Conservation (phyloP, 768 basidiomycete genomes). For the Leccinum obscurum region DNA sequence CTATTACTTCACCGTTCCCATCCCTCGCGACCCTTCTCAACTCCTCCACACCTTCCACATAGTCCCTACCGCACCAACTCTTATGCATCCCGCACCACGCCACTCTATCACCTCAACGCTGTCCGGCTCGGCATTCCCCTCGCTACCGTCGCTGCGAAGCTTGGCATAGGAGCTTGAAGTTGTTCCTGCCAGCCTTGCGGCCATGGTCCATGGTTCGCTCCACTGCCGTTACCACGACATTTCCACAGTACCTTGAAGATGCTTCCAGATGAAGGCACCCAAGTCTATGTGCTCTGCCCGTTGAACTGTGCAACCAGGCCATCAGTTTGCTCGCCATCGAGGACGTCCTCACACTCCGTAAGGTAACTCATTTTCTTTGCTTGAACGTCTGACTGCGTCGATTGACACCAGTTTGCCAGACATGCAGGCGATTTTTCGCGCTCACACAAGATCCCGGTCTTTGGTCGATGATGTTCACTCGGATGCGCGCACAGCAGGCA, state of each 20-base stretch:
- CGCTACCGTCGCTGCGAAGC: conserved; percentile 56
- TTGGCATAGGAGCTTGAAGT: conserved; percentile 20
- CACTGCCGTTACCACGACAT: neutral
- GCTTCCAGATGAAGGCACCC: neutral
- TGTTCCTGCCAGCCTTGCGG: neutral
- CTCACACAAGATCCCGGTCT: conserved; percentile 20
- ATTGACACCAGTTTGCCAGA: conserved; percentile 15
- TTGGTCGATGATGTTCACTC: conserved; percentile 21
- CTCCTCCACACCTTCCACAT: conserved; percentile 36
- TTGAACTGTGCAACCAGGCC: conserved; percentile 20
- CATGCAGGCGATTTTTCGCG: conserved; percentile 22
- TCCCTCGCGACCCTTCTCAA: conserved; percentile 24
- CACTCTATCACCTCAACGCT: conserved; percentile 33
- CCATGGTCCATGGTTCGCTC: neutral
- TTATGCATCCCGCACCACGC: conserved; percentile 26
- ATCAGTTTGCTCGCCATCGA: conserved; percentile 14
- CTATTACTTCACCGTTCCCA: conserved; percentile 46
- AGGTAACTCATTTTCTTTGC: conserved; percentile 4
- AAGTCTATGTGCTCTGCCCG: conserved; percentile 1
- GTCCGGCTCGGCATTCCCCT: conserved; percentile 41
- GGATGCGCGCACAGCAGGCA: conserved; percentile 13
- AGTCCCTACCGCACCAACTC: conserved; percentile 42
- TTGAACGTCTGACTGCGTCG: neutral
- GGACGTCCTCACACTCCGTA: conserved; percentile 20
- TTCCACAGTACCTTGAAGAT: neutral